Evolutionary conservation across 2,329 filamentous ascomycete genomes (phyloP), one percentile per base, ranked within the genome.

Genomic region (Monilinia aucupariae): DNA sequence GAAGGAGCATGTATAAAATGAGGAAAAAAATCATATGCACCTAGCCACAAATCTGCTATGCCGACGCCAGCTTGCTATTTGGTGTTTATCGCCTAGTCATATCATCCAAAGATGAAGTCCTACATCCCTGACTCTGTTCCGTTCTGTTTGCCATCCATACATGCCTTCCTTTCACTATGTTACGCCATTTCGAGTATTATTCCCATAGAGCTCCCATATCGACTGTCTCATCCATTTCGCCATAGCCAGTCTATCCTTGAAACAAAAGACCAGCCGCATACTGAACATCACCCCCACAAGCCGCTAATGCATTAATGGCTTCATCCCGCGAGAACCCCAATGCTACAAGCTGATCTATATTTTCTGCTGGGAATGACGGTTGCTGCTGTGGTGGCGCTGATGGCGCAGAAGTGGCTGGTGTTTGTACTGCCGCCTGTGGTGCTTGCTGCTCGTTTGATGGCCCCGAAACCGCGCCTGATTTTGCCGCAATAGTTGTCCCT

Each of bases 401-500:
- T 22, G 63, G 39, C 34, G 55, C 37, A 6, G 59, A 37, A 27
- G 53, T 32, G 25, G 51, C 60, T 32, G 66, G 25, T 49, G n/a
- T 13, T 30, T 32, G 50, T 25, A 25, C 39, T 25, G 64, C 64
- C 54, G n/a, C n/a, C 17, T 39, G 43, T 1, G 64, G 30, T 25
- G 62, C 67, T 65, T 61, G 68, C 59, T 73, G 71, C 25, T 74
- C 69, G 27, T 73, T 71, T 7, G 68, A 63, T 13, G 71, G 68
- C 17, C 68, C 83, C 53, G 82, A 83, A 27, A 94, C 85, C 32
- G 89, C 91, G 20, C 94, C 94, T 3, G 92, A 89, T 62, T 87
- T 84, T 55, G 89, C 87, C 50, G 93, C 93, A 66, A 97, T 91
- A 55, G 90, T 87, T 13, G 91, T 96, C n/a, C 92, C 93, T 47